Evolutionary conservation across 208 protist genomes (phyloP).

Genomic region (Leishmania gerbilli): DNA sequence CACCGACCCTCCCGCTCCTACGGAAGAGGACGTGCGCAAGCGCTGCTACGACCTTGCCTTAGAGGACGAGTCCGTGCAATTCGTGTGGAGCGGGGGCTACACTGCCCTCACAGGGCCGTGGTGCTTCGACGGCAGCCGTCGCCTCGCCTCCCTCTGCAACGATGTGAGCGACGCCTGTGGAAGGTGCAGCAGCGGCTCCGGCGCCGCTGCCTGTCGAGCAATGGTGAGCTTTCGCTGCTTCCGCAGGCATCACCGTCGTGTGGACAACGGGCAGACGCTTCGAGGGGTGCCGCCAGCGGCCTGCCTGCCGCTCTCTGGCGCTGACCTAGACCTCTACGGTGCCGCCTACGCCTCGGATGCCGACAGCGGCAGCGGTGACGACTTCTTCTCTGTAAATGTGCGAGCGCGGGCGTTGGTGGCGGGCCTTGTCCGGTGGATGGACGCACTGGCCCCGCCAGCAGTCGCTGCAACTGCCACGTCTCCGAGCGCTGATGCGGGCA

Average conservation of each 20-base stretch:
- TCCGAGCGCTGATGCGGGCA: not conserved
- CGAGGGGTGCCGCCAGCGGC: constrained; percentile 10
- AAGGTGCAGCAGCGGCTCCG: not conserved
- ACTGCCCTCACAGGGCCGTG: constrained; percentile 28
- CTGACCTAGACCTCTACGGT: constrained; percentile 39
- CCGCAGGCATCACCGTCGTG: constrained; percentile 24
- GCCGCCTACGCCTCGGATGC: constrained; percentile 47
- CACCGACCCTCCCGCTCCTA: constrained; percentile 1
- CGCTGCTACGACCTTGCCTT: constrained; percentile 20
- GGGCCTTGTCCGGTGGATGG: constrained; percentile 39
- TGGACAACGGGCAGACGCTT: constrained; percentile 13
- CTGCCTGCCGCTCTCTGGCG: constrained; percentile 18
- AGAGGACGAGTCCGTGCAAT: constrained; percentile 28
- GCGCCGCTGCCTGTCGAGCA: not conserved
- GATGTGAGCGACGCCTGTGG: not conserved
- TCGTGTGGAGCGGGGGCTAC: constrained; percentile 26
- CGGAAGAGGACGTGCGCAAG: constrained; percentile 13
- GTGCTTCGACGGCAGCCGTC: constrained; percentile 16
- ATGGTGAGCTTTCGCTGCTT: constrained; percentile 15
- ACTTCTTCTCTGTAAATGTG: constrained; percentile 54
- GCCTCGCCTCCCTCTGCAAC: constrained; percentile 15
- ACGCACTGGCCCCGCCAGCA: constrained; percentile 14
- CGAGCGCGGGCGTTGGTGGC: constrained; percentile 38
- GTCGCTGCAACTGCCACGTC: not conserved
- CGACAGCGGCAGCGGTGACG: constrained; percentile 3